Evolutionary conservation across 2,329 filamentous ascomycete species (phyloP).

Genomic region (Tetracladium maxilliforme): DNA sequence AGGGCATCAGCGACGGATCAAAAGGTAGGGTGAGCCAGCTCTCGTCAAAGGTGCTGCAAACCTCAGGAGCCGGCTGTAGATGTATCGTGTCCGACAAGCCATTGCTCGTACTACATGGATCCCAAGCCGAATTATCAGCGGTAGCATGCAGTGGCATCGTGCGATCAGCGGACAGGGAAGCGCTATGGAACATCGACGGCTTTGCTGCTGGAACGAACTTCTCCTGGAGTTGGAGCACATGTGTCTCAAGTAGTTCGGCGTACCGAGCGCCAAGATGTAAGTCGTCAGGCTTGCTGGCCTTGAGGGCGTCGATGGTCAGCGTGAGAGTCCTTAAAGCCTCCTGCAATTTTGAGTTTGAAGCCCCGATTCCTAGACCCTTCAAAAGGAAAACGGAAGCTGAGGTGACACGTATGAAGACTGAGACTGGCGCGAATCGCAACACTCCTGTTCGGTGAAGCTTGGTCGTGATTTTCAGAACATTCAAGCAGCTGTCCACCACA

Average conservation of each 20-base stretch:
- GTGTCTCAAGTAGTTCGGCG: slow-evolving; percentile 4
- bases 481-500: slow-evolving; percentile 35
- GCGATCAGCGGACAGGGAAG: too few species aligned
- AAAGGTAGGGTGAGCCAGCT: too few species aligned
- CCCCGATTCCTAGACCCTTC: slow-evolving; percentile 5
- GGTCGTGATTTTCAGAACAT: slow-evolving; percentile 32
- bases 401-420: slow-evolving; percentile 36
- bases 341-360: slow-evolving; percentile 3
- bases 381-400: slow-evolving; percentile 35
- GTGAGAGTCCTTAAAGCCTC: slow-evolving; percentile 3
- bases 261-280: slow-evolving; percentile 4
- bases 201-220: too few species aligned
- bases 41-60: too few species aligned
- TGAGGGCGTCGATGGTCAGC: slow-evolving; percentile 2
- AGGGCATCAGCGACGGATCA: too few species aligned
- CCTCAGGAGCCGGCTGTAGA: too few species aligned
- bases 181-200: too few species aligned
- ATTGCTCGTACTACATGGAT: too few species aligned
- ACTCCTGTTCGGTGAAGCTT: slow-evolving; percentile 27
- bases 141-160: too few species aligned
- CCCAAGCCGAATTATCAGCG: too few species aligned
- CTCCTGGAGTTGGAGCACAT: slow-evolving; percentile 2
- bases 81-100: too few species aligned
- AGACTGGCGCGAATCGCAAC: slow-evolving; percentile 34
- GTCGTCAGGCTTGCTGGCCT: slow-evolving; percentile 4